These are phyloP conservation scores for Candida qinlingensis DNA, from an alignment of 805 yeast species.

Conservation along the genomic window DNA sequence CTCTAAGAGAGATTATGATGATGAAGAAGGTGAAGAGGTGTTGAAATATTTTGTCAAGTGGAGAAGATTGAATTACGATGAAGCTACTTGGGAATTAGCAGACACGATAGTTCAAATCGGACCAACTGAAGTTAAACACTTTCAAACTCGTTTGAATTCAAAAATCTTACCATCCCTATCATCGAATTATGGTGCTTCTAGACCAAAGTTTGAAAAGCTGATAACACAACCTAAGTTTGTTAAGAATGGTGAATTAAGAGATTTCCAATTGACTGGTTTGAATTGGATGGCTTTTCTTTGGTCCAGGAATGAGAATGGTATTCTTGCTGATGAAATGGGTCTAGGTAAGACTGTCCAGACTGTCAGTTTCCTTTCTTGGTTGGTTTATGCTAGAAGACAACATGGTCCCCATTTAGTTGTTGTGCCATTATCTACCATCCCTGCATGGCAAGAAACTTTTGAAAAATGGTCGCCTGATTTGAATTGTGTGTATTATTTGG, in stretches of 20 bases:
- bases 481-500: constrained; percentile 88
- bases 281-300: constrained; percentile 99
- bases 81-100: constrained; percentile 96
- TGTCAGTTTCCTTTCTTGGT: constrained; percentile 90
- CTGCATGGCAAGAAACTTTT: constrained; percentile 99
- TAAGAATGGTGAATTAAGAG: constrained; percentile 88
- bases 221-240: constrained; percentile 83
- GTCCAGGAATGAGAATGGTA: constrained; percentile 97
- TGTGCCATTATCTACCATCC: constrained; percentile 92
- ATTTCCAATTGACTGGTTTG: constrained; percentile 95
- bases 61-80: constrained; percentile 90
- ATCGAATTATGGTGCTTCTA: constrained; percentile 62
- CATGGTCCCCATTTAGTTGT: constrained; percentile 97
- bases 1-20: constrained; percentile 62
- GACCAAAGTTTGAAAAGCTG: constrained; percentile 89
- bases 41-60: constrained; percentile 87
- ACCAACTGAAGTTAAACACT: constrained; percentile 78
- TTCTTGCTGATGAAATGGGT: constrained; percentile 98
- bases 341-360: constrained; percentile 97
- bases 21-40: constrained; percentile 52
- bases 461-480: constrained; percentile 97
- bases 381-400: constrained; percentile 90
- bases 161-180: constrained; percentile 80
- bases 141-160: constrained; percentile 74
- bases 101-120: constrained; percentile 78